Percentiles rank a stretch among this genome's conserved stretches.
Conservation (phyloP, 192 early-diverging fungal species). For the Podila verticillata region DNA sequence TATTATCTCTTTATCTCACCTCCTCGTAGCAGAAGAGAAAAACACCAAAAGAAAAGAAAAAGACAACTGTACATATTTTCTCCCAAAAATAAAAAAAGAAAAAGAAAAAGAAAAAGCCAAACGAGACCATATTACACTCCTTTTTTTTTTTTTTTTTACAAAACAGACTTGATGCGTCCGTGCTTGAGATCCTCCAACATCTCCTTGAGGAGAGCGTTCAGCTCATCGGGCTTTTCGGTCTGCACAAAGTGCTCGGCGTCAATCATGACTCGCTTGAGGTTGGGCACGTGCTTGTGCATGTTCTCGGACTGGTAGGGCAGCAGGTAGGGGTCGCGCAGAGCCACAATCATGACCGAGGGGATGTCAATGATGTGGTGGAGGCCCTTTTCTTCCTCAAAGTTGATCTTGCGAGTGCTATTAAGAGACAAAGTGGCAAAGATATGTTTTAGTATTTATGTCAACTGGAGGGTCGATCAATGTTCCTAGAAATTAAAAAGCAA, state of each 20-base stretch:
- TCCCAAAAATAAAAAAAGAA: neutral
- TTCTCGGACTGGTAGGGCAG: slow-evolving; percentile 14
- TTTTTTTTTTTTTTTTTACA: slow-evolving; percentile 10
- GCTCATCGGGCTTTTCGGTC: slow-evolving; percentile 33
- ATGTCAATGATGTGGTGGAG: slow-evolving; percentile 2
- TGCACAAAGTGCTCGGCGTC: slow-evolving; percentile 21
- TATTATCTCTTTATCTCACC: neutral
- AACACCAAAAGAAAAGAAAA: neutral
- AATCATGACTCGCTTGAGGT: slow-evolving; percentile 14
- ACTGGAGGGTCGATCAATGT: too few relatives aligned
- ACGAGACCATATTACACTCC: neutral
- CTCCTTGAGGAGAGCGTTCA: slow-evolving; percentile 12
- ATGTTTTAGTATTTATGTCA: neutral
- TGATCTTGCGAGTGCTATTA: slow-evolving; percentile 36
- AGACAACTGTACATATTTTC: neutral
- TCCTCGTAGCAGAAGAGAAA: neutral
- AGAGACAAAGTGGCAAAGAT: neutral
- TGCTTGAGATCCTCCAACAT: slow-evolving; percentile 23
- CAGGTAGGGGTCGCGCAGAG: slow-evolving; percentile 15
- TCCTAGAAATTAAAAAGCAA: too few relatives aligned
- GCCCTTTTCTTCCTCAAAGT: slow-evolving; percentile 48
- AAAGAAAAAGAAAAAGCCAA: neutral
- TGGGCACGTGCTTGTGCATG: slow-evolving; percentile 15
- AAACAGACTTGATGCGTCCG: slow-evolving; percentile 2
- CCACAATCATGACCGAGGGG: slow-evolving; percentile 22